Evolutionary conservation across 2,329 filamentous ascomycete genomes (phyloP).

Genomic region (Diplodia corticola): DNA sequence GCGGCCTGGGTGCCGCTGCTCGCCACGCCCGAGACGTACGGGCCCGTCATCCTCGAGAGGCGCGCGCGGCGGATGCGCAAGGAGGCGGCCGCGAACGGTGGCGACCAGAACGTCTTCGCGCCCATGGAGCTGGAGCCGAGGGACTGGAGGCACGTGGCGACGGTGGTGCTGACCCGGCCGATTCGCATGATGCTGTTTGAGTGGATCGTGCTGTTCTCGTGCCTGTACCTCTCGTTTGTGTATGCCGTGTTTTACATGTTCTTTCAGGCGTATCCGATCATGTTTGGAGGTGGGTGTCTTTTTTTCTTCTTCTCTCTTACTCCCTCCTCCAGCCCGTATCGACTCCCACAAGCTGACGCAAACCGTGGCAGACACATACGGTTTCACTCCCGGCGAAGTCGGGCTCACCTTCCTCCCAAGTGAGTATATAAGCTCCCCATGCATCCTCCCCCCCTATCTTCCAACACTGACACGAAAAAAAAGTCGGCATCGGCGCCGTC

Average conservation of each 20-base stretch:
- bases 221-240: slow-evolving; percentile 64
- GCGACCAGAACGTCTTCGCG: slow-evolving; percentile 55
- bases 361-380: slow-evolving; percentile 52
- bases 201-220: slow-evolving; percentile 70
- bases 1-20: slow-evolving; percentile 59
- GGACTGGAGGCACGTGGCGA: slow-evolving; percentile 60
- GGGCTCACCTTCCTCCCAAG: slow-evolving; percentile 68
- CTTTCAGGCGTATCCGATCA: slow-evolving; percentile 70
- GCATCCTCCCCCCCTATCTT: slow-evolving; percentile 25
- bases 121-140: slow-evolving; percentile 64
- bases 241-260: slow-evolving; percentile 73
- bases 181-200: slow-evolving; percentile 73
- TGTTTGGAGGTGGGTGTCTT: slow-evolving; percentile 54
- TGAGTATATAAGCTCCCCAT: background rate
- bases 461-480: background rate
- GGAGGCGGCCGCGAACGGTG: no score
- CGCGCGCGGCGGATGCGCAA: slow-evolving; percentile 61
- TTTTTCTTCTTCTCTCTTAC: background rate
- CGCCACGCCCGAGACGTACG: slow-evolving; percentile 59
- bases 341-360: background rate
- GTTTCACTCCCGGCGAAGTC: slow-evolving; percentile 62
- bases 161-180: slow-evolving; percentile 69
- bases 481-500: slow-evolving; percentile 61
- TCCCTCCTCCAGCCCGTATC: slow-evolving; percentile 9
- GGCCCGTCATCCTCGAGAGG: slow-evolving; percentile 44